Evolutionary conservation across 441 rosid genomes (phyloP).

Genomic region (Theobroma grandiflorum): DNA sequence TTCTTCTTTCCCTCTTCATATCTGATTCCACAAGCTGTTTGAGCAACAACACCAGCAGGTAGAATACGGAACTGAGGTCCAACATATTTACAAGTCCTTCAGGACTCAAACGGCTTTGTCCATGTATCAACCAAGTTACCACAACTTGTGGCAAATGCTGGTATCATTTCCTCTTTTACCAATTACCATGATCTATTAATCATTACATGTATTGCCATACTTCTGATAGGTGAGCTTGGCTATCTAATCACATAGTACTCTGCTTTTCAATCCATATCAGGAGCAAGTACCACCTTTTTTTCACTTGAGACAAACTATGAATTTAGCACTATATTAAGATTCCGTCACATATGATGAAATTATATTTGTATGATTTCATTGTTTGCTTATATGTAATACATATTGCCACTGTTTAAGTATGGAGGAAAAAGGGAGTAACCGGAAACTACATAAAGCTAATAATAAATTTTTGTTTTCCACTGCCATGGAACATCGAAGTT

Average conservation of each 20-base stretch:
- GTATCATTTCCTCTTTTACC: slow-evolving; percentile 40
- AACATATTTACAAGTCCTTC: slow-evolving; percentile 35
- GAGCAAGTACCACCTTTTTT: no score
- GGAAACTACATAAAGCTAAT: no score
- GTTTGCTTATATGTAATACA: no score
- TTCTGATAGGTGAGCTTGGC: not conserved
- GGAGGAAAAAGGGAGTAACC: no score
- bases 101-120: slow-evolving; percentile 35
- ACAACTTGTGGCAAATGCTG: slow-evolving; percentile 42
- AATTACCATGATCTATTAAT: not conserved
- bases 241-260: not conserved
- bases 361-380: no score
- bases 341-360: no score
- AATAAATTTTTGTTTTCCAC: no score
- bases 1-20: slow-evolving; percentile 53
- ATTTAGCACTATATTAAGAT: no score
- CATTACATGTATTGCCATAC: not conserved
- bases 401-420: no score
- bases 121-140: slow-evolving; percentile 40
- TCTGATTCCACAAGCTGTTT: slow-evolving; percentile 54
- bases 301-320: no score
- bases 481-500: no score
- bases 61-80: slow-evolving; percentile 39
- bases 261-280: not conserved
- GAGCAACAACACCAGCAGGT: slow-evolving; percentile 51